Conservation (phyloP, 441 rosid genomes). For the Geranium incanum region DNA sequence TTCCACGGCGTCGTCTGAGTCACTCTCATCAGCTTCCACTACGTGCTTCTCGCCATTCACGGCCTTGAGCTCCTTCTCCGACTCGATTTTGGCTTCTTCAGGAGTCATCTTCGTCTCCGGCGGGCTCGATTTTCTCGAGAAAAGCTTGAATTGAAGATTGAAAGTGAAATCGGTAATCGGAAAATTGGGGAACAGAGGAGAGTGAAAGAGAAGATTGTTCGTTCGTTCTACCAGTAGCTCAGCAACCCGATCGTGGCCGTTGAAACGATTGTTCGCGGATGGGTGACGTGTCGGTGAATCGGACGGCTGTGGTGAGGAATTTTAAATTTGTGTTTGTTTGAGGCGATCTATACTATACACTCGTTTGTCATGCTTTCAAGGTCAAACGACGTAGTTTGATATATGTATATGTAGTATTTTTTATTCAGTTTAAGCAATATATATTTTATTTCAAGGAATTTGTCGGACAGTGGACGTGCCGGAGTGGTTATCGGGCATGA, state of each 20-base stretch:
- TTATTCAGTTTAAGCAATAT: too few relatives aligned
- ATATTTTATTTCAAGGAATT: too few relatives aligned
- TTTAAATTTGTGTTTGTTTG: conserved; percentile 1
- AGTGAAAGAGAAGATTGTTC: background rate
- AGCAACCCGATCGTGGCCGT: conserved; percentile 1
- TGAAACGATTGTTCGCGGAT: background rate
- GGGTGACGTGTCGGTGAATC: background rate
- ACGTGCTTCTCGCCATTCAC: conserved; percentile 4
- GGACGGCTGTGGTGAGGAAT: background rate
- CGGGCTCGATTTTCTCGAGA: background rate
- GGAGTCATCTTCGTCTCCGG: background rate
- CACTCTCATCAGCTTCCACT: background rate
- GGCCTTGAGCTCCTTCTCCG: background rate
- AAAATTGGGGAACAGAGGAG: background rate
- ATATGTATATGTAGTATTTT: too few relatives aligned
- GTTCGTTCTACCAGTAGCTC: background rate
- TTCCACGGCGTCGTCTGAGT: background rate
- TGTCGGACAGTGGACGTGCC: conserved; percentile 39
- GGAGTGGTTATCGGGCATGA: conserved; percentile 78
- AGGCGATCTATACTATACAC: background rate
- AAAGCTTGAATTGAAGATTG: background rate
- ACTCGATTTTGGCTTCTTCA: background rate
- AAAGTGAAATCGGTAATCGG: background rate
- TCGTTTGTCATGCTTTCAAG: background rate
- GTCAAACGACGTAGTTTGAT: background rate